phyloP scores from a whole-genome alignment of 2,329 filamentous ascomycete genomes.

The Drechmeria coniospora region DNA sequence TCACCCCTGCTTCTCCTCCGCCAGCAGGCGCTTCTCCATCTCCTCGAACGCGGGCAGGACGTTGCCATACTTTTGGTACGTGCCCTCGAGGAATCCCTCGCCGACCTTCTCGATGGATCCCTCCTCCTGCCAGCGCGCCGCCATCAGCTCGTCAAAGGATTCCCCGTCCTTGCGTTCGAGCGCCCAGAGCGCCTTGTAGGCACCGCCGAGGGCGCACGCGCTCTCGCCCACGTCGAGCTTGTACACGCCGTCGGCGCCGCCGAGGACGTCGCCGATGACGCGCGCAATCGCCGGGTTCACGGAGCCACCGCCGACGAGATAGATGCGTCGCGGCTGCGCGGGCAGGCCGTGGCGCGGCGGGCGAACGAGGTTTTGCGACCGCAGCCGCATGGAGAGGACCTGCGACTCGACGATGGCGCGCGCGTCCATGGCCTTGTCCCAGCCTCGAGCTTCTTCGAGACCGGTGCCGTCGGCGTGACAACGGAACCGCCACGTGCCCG shows the following conservation, averaged over 20 bases:
- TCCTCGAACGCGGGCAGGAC: constrained; percentile 62
- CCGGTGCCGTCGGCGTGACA: constrained; percentile 39
- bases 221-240: constrained; percentile 89
- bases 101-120: constrained; percentile 71
- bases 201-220: constrained; percentile 83
- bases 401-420: constrained; percentile 90
- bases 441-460: constrained; percentile 27
- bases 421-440: too few relatives aligned
- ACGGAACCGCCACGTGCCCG: constrained; percentile 76
- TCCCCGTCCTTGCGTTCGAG: constrained; percentile 52
- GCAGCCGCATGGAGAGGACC: constrained; percentile 75
- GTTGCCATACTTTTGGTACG: constrained; percentile 64
- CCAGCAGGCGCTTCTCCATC: constrained; percentile 55
- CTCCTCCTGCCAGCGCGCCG: constrained; percentile 69
- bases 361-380: constrained; percentile 61
- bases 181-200: constrained; percentile 94
- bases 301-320: constrained; percentile 86
- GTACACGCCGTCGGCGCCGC: constrained; percentile 79
- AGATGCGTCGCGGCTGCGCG: constrained; percentile 74
- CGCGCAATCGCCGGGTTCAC: constrained; percentile 79
- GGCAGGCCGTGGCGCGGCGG: constrained; percentile 42
- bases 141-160: constrained; percentile 81
- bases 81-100: constrained; percentile 58
- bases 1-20: constrained; percentile 14
- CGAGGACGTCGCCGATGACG: constrained; percentile 75